These are phyloP conservation scores for Scedosporium boydii DNA, from an alignment of 2,329 filamentous ascomycete species.

Conservation along the genomic window DNA sequence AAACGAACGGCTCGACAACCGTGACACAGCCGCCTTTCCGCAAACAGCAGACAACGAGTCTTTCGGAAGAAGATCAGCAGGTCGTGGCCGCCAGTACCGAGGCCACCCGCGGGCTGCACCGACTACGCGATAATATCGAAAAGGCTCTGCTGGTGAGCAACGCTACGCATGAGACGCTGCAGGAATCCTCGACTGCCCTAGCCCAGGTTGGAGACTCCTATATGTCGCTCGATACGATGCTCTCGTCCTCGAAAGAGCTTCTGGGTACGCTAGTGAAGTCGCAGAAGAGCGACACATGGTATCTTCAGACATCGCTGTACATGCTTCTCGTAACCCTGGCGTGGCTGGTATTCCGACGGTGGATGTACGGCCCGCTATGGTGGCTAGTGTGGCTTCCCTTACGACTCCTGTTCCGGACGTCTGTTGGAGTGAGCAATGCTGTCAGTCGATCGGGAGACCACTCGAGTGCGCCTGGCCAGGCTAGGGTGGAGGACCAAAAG, in stretches of 20 bases:
- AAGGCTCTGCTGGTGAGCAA: slow-evolving; percentile 76
- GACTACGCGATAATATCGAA: slow-evolving; percentile 81
- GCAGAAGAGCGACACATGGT: slow-evolving; percentile 97
- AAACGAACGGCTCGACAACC: slow-evolving; percentile 10
- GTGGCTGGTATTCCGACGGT: slow-evolving; percentile 79
- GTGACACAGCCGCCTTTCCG: slow-evolving; percentile 16
- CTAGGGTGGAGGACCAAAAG: slow-evolving; percentile 12
- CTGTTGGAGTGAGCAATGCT: slow-evolving; percentile 44
- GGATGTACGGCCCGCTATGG: slow-evolving; percentile 83
- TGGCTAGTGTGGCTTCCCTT: slow-evolving; percentile 80
- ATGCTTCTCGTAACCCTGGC: slow-evolving; percentile 65
- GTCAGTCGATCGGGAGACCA: slow-evolving; percentile 29
- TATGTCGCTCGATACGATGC: slow-evolving; percentile 64
- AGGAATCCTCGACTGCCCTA: slow-evolving; percentile 76
- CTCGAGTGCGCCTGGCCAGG: slow-evolving; percentile 18
- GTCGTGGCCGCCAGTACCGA: slow-evolving; percentile 67
- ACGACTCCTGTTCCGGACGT: slow-evolving; percentile 52
- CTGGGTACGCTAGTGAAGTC: slow-evolving; percentile 72
- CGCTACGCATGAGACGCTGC: slow-evolving; percentile 83
- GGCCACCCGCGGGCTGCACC: slow-evolving; percentile 72
- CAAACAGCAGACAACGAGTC: slow-evolving; percentile 23
- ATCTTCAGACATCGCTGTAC: slow-evolving; percentile 83
- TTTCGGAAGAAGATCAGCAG: slow-evolving; percentile 60
- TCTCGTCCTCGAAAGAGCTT: slow-evolving; percentile 64
- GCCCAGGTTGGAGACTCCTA: slow-evolving; percentile 74